A percentile compares a stretch with the other conserved stretches of the same genome.
Evolutionary conservation across 257 asterid species (phyloP).

Genomic region (Jacaranda mimosifolia): DNA sequence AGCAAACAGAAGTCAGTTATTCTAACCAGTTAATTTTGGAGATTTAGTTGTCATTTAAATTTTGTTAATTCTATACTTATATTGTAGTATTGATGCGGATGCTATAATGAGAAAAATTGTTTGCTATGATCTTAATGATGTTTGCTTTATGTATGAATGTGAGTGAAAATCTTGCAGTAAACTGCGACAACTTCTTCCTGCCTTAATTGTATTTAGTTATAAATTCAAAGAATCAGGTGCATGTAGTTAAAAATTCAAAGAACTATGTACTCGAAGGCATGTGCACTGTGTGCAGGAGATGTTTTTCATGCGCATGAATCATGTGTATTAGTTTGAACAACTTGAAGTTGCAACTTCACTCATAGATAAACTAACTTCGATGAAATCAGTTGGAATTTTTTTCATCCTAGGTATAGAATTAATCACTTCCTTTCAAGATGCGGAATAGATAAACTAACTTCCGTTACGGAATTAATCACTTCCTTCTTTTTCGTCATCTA

Average conservation of each 20-base stretch:
- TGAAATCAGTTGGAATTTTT: background rate
- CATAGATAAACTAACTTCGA: background rate
- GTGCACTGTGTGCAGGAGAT: too few species aligned
- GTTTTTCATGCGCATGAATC: background rate
- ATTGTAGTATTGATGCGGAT: background rate
- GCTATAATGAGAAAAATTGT: conserved; percentile 7
- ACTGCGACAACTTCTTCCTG: background rate
- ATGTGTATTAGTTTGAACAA: background rate
- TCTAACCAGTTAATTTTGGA: conserved; percentile 2
- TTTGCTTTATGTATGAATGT: conserved; percentile 13
- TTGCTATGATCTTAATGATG: background rate
- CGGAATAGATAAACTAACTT: too few species aligned
- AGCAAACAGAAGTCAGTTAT: background rate
- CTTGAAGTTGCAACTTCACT: background rate
- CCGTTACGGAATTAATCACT: too few species aligned
- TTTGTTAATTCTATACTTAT: background rate
- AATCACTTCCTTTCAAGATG: too few species aligned
- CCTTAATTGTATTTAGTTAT: background rate
- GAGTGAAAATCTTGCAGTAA: conserved; percentile 1
- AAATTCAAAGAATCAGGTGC: background rate
- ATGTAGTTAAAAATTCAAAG: too few species aligned
- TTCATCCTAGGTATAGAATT: background rate
- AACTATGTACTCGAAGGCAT: background rate
- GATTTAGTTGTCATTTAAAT: background rate
- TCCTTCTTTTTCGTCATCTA: too few species aligned